Percentiles rank a stretch among this genome's conserved stretches.
phyloP scores from a whole-genome alignment of 2,329 filamentous ascomycete genomes.

The Fusarium stilboides region DNA sequence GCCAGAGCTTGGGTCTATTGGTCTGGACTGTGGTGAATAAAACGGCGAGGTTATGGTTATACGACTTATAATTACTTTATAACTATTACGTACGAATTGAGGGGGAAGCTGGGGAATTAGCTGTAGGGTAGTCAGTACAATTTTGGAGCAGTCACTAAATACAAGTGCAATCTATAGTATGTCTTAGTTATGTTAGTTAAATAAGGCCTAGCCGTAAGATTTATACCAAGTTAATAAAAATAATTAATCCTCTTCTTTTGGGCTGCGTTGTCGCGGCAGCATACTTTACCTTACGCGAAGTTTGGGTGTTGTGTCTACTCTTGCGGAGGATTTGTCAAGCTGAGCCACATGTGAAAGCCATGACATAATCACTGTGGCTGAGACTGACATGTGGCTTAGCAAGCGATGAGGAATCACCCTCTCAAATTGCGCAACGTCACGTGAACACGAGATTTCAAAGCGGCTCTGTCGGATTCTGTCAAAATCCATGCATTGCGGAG shows the following conservation, averaged over 20 bases:
- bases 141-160: not conserved
- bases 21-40: constrained; percentile 13
- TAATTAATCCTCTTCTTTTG: no score
- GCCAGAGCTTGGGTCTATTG: constrained; percentile 2
- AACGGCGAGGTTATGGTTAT: constrained; percentile 3
- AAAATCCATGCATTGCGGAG: constrained; percentile 33
- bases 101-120: not conserved
- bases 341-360: not conserved
- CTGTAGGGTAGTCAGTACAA: constrained; percentile 20
- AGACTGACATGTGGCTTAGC: constrained; percentile 15
- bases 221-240: no score
- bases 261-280: no score
- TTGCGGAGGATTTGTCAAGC: not conserved
- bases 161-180: no score
- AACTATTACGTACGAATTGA: constrained; percentile 8
- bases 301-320: not conserved
- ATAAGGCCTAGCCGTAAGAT: no score
- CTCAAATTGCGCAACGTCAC: constrained; percentile 42
- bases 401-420: constrained; percentile 13
- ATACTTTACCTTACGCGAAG: no score
- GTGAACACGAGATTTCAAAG: constrained; percentile 42
- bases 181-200: no score
- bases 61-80: not conserved
- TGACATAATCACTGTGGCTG: constrained; percentile 17
- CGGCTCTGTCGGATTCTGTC: constrained; percentile 43